phyloP scores from a whole-genome alignment of 2,329 filamentous ascomycete species.

The Leptographium galeiforme region DNA sequence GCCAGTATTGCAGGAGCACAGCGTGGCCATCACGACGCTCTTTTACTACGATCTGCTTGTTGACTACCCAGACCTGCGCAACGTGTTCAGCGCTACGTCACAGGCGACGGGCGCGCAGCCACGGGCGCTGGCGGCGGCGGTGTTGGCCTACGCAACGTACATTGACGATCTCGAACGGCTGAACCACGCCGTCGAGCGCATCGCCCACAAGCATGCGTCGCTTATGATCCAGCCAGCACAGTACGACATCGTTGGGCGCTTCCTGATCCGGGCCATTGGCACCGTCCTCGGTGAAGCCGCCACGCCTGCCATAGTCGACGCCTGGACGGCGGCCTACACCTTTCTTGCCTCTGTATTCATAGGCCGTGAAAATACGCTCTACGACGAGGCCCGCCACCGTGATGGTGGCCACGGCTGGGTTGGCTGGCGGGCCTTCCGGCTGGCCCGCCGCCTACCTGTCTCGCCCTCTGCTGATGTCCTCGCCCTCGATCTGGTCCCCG shows the following conservation, averaged over 20 bases:
- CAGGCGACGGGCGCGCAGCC: conserved; percentile 57
- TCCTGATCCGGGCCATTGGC: conserved; percentile 55
- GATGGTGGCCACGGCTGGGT: conserved; percentile 26
- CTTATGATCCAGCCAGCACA: conserved; percentile 57
- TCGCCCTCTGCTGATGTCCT: conserved; percentile 44
- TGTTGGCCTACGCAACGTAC: conserved; percentile 60
- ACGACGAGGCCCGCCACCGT: conserved; percentile 24
- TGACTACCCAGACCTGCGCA: conserved; percentile 51
- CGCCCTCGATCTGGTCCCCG: conserved; percentile 57
- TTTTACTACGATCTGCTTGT: conserved; percentile 60
- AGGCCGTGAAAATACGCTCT: conserved; percentile 46
- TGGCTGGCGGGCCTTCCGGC: conserved; percentile 37
- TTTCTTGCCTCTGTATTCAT: conserved; percentile 62
- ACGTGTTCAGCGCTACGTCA: conserved; percentile 58
- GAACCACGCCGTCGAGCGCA: conserved; percentile 45
- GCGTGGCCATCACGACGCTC: conserved; percentile 51
- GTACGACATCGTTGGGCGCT: conserved; percentile 56
- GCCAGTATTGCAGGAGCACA: conserved; percentile 56
- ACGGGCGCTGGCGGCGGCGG: conserved; percentile 52
- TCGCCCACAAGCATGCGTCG: conserved; percentile 63
- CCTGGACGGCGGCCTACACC: conserved; percentile 60
- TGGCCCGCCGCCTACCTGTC: conserved; percentile 47
- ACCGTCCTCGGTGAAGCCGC: conserved; percentile 53
- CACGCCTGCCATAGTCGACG: conserved; percentile 51
- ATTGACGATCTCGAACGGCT: conserved; percentile 57